Evolutionary conservation across 1,284 basidiomycete species (phyloP).

Genomic region (Mycena citricolor): DNA sequence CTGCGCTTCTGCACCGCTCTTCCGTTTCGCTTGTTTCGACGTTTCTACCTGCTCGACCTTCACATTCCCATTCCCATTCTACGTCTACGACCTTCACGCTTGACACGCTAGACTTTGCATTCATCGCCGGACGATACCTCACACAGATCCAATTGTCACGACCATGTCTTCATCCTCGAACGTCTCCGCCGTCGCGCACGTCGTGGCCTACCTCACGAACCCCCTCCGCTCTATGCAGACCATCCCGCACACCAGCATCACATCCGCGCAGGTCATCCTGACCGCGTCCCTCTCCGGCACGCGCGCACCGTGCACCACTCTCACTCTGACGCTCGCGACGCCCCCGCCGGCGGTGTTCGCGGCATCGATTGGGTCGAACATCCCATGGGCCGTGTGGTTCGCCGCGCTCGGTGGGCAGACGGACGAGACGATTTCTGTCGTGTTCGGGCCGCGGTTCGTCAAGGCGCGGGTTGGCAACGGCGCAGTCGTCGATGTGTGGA

Average conservation of each 20-base stretch:
- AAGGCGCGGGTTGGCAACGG: constrained; percentile 4
- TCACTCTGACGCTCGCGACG: not conserved
- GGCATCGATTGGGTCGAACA: constrained; percentile 6
- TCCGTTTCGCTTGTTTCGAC: no score
- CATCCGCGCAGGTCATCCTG: constrained; percentile 14
- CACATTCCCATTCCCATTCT: no score
- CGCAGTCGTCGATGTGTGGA: constrained; percentile 3
- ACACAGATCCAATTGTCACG: no score
- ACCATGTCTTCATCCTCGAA: constrained; percentile 15
- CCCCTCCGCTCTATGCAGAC: constrained; percentile 13
- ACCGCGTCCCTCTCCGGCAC: constrained; percentile 6
- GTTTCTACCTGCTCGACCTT: no score
- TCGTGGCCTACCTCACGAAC: constrained; percentile 15
- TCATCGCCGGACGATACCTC: constrained; percentile 4
- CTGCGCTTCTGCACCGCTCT: no score
- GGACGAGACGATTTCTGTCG: not conserved
- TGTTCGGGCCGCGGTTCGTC: constrained; percentile 7
- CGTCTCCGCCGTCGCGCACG: constrained; percentile 14
- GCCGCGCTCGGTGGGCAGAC: not conserved
- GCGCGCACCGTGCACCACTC: not conserved
- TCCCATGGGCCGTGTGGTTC: constrained; percentile 13
- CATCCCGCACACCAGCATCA: no score
- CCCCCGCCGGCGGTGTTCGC: constrained; percentile 6
- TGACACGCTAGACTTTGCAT: no score
- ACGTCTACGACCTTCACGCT: no score